A percentile compares a stretch with the other conserved stretches of the same genome.
Evolutionary conservation across 139 green algal genomes (phyloP).

Genomic region (Chlorella vulgaris): DNA sequence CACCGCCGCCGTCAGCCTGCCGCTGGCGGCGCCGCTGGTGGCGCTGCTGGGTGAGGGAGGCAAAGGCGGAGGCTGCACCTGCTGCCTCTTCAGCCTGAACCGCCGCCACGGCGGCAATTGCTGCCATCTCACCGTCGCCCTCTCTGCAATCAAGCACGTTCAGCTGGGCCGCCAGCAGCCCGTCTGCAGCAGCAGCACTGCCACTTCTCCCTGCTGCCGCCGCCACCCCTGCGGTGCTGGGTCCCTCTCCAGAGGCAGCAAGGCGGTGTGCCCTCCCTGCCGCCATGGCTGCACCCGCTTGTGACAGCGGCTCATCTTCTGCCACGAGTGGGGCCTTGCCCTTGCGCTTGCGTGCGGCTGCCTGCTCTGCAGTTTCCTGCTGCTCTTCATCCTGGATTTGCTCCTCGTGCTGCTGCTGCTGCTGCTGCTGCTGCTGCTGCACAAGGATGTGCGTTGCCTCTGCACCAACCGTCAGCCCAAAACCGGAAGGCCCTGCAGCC

Average conservation of each 20-base stretch:
- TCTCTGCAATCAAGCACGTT: background rate
- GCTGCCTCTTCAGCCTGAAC: background rate
- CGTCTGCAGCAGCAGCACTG: conserved; percentile 33
- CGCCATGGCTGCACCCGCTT: too few relatives aligned
- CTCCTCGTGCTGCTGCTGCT: background rate
- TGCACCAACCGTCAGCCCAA: background rate
- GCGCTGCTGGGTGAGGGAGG: background rate
- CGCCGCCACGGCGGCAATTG: background rate
- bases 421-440: background rate
- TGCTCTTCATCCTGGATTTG: too few relatives aligned
- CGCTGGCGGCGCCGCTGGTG: background rate
- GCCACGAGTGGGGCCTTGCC: too few relatives aligned
- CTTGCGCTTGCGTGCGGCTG: conserved; percentile 8
- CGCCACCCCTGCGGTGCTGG: background rate
- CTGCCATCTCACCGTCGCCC: background rate
- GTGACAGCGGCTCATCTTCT: too few relatives aligned
- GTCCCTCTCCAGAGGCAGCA: background rate
- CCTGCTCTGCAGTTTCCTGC: background rate
- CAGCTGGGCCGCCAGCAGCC: conserved; percentile 42
- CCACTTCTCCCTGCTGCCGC: background rate
- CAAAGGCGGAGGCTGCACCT: conserved; percentile 9
- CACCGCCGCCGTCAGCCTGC: background rate
- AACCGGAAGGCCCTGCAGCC: too few relatives aligned
- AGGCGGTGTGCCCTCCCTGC: too few relatives aligned
- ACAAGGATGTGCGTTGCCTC: background rate